Conservation (phyloP, 768 basidiomycete genomes). For the Phallus indusiatus region DNA sequence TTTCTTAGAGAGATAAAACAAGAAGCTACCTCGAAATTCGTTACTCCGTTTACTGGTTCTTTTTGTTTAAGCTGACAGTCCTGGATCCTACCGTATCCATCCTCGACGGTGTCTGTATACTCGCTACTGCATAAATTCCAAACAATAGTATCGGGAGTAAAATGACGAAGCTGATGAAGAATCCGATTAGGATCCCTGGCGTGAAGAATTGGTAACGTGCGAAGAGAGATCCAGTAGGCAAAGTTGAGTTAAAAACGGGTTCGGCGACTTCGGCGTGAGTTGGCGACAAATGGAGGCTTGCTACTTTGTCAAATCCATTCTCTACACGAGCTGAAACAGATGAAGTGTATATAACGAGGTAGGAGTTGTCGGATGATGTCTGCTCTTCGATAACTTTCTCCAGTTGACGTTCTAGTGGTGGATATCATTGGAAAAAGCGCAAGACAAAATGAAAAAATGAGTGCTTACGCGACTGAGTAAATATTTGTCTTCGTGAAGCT, state of each 20-base stretch:
- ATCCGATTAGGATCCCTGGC: slow-evolving; percentile 56
- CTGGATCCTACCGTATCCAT: slow-evolving; percentile 46
- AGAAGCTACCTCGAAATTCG: not conserved
- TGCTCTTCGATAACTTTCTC: slow-evolving; percentile 40
- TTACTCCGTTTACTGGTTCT: slow-evolving; percentile 52
- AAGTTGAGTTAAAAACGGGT: slow-evolving; percentile 25
- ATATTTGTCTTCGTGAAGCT: not conserved
- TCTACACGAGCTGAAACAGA: slow-evolving; percentile 29
- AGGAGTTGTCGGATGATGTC: slow-evolving; percentile 40
- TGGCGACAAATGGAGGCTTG: not conserved
- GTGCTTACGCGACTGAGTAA: not conserved
- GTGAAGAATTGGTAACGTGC: slow-evolving; percentile 70
- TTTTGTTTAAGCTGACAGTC: slow-evolving; percentile 63
- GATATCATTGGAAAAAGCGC: not conserved
- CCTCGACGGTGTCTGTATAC: slow-evolving; percentile 62
- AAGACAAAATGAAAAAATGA: not conserved
- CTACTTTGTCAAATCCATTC: slow-evolving; percentile 15
- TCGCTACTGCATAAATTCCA: slow-evolving; percentile 57
- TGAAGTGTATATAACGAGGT: slow-evolving; percentile 61
- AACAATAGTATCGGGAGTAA: slow-evolving; percentile 56
- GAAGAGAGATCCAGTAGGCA: slow-evolving; percentile 50
- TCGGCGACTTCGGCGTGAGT: slow-evolving; percentile 29
- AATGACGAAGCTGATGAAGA: slow-evolving; percentile 58
- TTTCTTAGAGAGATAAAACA: not conserved
- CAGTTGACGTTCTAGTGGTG: slow-evolving; percentile 33